phyloP scores from a whole-genome alignment of 2,329 filamentous ascomycete species.

The Orbilia brochopaga region DNA sequence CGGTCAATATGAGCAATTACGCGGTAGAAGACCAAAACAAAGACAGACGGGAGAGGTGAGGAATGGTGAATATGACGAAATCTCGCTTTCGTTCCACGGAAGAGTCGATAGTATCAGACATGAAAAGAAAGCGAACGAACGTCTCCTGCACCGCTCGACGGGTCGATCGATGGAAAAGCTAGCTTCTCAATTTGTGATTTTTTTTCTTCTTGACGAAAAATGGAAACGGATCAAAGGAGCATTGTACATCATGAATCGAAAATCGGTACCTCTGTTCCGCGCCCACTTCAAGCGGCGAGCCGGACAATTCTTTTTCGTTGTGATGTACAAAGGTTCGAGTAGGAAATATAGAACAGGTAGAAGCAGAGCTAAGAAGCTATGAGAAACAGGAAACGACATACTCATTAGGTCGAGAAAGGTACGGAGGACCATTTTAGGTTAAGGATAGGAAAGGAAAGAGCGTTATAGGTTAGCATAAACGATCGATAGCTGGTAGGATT shows the following conservation, averaged over 20 bases:
- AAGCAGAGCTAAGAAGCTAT: conserved; percentile 4
- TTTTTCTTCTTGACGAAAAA: neutral
- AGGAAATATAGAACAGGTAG: conserved; percentile 8
- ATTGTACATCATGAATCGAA: conserved; percentile 6
- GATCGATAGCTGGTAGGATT: neutral
- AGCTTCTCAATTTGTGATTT: neutral
- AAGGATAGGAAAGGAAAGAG: neutral
- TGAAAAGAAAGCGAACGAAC: neutral
- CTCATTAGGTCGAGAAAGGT: neutral
- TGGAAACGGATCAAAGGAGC: neutral
- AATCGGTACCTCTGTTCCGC: neutral
- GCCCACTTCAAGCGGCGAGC: neutral
- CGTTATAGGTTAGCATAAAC: neutral
- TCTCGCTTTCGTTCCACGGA: too few relatives aligned
- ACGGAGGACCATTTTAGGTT: neutral
- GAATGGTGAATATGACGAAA: too few relatives aligned
- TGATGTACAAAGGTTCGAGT: neutral
- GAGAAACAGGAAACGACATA: neutral
- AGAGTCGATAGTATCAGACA: too few relatives aligned
- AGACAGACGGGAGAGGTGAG: too few relatives aligned
- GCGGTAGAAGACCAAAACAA: too few relatives aligned
- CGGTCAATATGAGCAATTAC: too few relatives aligned
- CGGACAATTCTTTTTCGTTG: too few relatives aligned
- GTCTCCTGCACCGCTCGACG: neutral
- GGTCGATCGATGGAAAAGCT: neutral